Percentiles rank a stretch among this genome's conserved stretches.
These are phyloP conservation scores for Populus tomentosa DNA, from an alignment of 441 rosid genomes.

Conservation along the genomic window DNA sequence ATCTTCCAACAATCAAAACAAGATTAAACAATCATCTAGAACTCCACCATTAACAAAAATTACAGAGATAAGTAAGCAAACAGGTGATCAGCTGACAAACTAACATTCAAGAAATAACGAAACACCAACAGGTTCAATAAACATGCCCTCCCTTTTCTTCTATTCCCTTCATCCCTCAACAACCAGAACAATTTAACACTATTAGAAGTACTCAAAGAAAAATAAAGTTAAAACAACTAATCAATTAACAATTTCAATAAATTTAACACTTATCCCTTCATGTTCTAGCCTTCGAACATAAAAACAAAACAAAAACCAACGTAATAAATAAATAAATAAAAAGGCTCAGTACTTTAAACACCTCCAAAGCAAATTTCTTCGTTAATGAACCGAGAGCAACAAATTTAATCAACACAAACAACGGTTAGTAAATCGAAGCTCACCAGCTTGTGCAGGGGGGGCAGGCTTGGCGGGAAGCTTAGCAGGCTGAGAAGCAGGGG, in stretches of 20 bases:
- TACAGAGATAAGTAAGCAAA: neutral
- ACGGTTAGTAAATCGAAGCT: constrained; percentile 2
- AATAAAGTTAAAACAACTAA: neutral
- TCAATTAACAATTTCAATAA: neutral
- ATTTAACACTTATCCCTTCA: neutral
- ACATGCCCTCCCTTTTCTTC: neutral
- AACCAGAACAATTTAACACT: neutral
- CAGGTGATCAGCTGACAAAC: neutral
- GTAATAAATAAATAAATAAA: too few relatives aligned
- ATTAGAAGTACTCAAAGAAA: neutral
- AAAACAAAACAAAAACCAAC: neutral
- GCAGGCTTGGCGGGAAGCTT: constrained; percentile 63
- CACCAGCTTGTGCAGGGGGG: constrained; percentile 82
- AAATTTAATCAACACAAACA: neutral
- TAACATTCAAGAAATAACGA: neutral
- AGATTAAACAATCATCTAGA: too few relatives aligned
- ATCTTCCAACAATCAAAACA: too few relatives aligned
- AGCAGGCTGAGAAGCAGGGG: constrained; percentile 49
- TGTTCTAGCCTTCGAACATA: neutral
- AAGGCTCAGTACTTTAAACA: too few relatives aligned
- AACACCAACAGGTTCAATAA: neutral
- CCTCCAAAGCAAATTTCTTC: neutral
- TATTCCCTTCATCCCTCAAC: neutral
- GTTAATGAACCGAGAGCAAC: neutral
- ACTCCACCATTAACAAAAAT: too few relatives aligned